phyloP scores from a whole-genome alignment of 306 rosid species.

The Trifolium subterraneum region DNA sequence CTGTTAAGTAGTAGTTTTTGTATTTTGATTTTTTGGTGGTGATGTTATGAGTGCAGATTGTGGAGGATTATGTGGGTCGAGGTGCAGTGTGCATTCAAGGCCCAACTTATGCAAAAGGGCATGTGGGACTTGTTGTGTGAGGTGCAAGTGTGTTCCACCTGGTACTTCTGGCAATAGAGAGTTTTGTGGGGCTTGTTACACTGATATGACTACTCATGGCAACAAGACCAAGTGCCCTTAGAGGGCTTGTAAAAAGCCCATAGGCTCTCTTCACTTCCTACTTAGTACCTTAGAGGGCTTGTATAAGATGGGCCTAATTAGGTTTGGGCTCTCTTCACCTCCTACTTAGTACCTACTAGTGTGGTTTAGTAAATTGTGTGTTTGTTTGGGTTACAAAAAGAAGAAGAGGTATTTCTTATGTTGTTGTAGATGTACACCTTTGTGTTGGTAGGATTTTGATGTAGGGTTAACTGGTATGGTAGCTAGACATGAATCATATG shows the following conservation, averaged over 20 bases:
- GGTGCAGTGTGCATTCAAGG: conserved; percentile 62
- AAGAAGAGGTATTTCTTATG: neutral
- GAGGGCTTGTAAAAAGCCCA: neutral
- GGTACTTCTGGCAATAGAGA: conserved; percentile 76
- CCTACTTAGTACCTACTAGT: neutral
- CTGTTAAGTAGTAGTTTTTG: neutral
- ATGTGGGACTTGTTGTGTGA: conserved; percentile 66
- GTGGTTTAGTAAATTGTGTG: neutral
- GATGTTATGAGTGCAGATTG: conserved; percentile 46
- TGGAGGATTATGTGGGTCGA: conserved; percentile 51
- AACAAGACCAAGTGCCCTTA: conserved; percentile 67
- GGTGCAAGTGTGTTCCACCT: conserved; percentile 79
- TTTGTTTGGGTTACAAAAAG: neutral
- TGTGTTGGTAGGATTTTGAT: neutral
- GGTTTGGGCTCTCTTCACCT: neutral
- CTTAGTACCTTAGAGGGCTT: neutral
- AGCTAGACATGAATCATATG: neutral
- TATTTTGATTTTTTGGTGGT: neutral
- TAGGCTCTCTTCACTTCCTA: neutral
- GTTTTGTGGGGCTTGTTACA: conserved; percentile 68
- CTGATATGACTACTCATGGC: conserved; percentile 69
- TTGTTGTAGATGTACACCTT: neutral
- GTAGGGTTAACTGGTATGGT: neutral
- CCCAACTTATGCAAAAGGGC: conserved; percentile 65
- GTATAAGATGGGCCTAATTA: neutral